phyloP scores from a whole-genome alignment of 768 basidiomycete genomes.

The Psilocybe cubensis region DNA sequence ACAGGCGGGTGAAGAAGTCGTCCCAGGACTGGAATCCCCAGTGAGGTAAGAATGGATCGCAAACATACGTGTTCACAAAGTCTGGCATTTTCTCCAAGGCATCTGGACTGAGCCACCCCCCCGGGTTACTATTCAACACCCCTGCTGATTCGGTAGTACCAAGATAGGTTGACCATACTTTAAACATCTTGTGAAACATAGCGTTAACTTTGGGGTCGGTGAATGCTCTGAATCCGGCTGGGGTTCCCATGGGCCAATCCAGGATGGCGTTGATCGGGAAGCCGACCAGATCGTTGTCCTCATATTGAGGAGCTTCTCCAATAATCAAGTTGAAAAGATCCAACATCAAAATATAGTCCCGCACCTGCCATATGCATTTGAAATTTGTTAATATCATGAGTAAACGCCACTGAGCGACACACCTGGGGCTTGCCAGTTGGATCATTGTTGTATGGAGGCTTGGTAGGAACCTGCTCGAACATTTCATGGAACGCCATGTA shows the following conservation, averaged over 20 bases:
- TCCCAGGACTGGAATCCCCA: constrained; percentile 1
- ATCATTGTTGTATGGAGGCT: constrained; percentile 11
- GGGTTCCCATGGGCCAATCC: constrained; percentile 7
- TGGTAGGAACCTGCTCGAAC: constrained; percentile 8
- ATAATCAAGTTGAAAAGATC: background rate
- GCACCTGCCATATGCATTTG: background rate
- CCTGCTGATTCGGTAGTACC: background rate
- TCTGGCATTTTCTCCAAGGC: background rate
- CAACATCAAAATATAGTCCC: constrained; percentile 1
- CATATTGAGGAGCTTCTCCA: background rate
- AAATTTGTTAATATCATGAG: background rate
- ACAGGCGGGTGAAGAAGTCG: constrained; percentile 2
- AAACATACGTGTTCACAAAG: background rate
- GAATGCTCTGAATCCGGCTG: background rate
- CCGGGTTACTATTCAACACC: background rate
- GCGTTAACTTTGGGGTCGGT: background rate
- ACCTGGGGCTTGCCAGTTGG: constrained; percentile 8
- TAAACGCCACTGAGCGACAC: background rate
- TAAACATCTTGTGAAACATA: constrained; percentile 4
- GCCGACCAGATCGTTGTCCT: constrained; percentile 2
- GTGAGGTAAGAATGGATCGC: background rate
- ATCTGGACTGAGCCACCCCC: background rate
- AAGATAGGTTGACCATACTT: background rate
- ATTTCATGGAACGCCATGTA: constrained; percentile 9
- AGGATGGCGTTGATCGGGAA: constrained; percentile 8